Base-by-base conservation (phyloP, 148 eudicot species). In the Polygonum aviculare region DNA sequence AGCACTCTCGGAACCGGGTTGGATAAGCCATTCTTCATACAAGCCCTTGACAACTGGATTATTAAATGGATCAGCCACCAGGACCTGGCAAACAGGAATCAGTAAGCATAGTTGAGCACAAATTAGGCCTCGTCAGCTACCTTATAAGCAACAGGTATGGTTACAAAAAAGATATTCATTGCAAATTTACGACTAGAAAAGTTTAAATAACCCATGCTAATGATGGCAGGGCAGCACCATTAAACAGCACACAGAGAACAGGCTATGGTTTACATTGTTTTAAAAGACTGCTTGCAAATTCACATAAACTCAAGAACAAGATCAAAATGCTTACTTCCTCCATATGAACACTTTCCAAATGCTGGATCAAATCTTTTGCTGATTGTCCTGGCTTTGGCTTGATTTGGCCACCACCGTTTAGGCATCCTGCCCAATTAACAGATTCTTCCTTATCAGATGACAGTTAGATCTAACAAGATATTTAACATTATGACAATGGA, bases 341-440 rank as follows among this genome's bases (percentile, higher is more conserved):
- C 83, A 83, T 80, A 78, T 90, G 88, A 50, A 85, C 62, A 36
- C 77, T 76, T 80, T 94, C 96, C 78, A 94, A 83, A 41, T 81
- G 75, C 74, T 90, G 92, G 59, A 92, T 89, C 79, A 94, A 86
- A 76, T 89, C 97, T 80, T 94, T 94, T 0, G 83, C 90, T 72
- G 98, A 87, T 79, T 92, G 91, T 73, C 89, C 96, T n/a, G 90
- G 79, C 75, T 86, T 86, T 31, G 90, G 90, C 84, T 94, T 94
- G 81, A 94, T 84, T 85, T 94, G 98, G 80, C 98, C 98, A 63
- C 96, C 98, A 49, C 98, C 98, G 80, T 94, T 93, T 77, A 95
- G 83, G 87, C 97, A 92, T 78, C 98, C 98, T 92, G 88, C 78
- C 78, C 54, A 3, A 59, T 38, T 8, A 51, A 50, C 52, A 60